Conservation (phyloP, 2,329 filamentous ascomycete species). For the Pseudodiploospora longispora region DNA sequence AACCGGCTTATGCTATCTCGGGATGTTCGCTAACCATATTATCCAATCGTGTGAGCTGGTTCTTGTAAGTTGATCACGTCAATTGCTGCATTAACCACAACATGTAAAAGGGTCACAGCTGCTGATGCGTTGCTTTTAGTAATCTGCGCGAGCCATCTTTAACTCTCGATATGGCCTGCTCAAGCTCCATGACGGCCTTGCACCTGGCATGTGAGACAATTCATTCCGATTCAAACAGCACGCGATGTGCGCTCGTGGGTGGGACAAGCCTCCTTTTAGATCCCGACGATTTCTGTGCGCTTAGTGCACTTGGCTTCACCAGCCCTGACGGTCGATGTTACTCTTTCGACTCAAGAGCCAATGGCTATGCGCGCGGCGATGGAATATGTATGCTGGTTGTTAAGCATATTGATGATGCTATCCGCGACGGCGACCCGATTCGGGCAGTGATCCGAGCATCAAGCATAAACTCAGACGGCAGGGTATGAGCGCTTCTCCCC, state of each 20-base stretch:
- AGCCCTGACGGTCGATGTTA: conserved; percentile 20
- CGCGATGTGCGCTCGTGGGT: conserved; percentile 13
- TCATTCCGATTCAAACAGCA: conserved; percentile 7
- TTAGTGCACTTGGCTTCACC: conserved; percentile 10
- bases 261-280: conserved; percentile 32
- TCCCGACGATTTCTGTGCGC: conserved; percentile 9
- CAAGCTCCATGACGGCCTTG: conserved; percentile 37
- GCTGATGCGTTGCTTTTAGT: no score
- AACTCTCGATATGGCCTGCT: conserved; percentile 45
- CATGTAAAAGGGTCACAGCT: no score
- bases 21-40: conserved; percentile 33
- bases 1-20: conserved; percentile 32
- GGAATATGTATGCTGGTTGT: conserved; percentile 32
- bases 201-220: no score
- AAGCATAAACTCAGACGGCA: conserved; percentile 17
- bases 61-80: no score
- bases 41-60: conserved; percentile 36
- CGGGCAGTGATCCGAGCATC: conserved; percentile 27
- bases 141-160: conserved; percentile 38
- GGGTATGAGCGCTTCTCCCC: conserved; percentile 26
- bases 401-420: conserved; percentile 39
- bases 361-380: conserved; percentile 45
- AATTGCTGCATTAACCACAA: no score
- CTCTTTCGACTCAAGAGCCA: conserved; percentile 33
- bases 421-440: conserved; percentile 31